Base-by-base conservation (phyloP, 2,329 filamentous ascomycete genomes). In the Fusarium lyarnte region DNA sequence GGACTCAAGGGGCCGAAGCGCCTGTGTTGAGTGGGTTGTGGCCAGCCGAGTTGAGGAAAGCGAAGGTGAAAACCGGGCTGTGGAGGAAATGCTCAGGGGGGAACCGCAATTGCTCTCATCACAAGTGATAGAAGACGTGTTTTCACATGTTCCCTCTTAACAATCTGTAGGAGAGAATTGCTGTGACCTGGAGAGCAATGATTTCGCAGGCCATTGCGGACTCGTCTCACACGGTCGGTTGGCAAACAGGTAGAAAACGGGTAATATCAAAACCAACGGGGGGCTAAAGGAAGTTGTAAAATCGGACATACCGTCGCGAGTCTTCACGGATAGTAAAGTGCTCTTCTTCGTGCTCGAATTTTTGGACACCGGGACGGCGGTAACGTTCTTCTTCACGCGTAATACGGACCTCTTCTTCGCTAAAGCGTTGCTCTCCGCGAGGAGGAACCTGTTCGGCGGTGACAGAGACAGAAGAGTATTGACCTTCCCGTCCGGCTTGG, bases 401-500 rank as follows among this genome's bases (percentile, higher is more conserved):
- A 84, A 93, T 92, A 80, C 85, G 88, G 87, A 97, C 90, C 88
- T 97, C 93, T 90, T 97, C 93, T 87, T 94, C 91, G 86, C 87
- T 89, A 86, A 88, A 88, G 83, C 87, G 89, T 78, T 90, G 85
- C 84, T 88, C 86, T 81, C 85, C 78, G 80, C 87, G 88, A 79
- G 90, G 90, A 86, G 91, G 90, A 83, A 87, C 69, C 69, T 72
- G 86, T 83, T 88, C 84, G 82, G 85, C 85, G 83, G 88, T 85
- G 82, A 85, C 86, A 80, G 87, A 85, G 87, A 89, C 87, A 87
- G 90, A 91, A 92, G 92, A 94, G 89, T 91, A 87, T 89, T 93
- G 90, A 94, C 93, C 94, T 95, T 97, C 94, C 94, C 94, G 95
- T 97, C 95, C 95, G 93, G 93, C 92, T 92, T 91, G 91, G 87